Conservation (phyloP, 208 protist genomes). For the Crithidia expoeki region DNA sequence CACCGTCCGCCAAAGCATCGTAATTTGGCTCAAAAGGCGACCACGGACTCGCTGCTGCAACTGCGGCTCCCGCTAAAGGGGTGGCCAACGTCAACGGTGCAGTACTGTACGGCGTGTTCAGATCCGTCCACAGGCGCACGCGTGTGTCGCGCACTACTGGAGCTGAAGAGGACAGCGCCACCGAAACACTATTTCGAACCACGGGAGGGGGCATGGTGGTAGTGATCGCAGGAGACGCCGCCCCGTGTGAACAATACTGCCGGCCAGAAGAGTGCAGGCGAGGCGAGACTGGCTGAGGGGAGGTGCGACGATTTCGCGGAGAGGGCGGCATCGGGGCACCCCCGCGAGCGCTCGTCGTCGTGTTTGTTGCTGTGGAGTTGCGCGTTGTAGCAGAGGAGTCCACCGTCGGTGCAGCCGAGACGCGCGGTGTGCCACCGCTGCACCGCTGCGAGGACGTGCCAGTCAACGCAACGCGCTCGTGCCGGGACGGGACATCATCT, state of each 20-base stretch:
- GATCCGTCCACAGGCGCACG: slow-evolving; percentile 1
- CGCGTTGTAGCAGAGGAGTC: slow-evolving; percentile 4
- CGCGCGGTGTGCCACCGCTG: slow-evolving; percentile 33
- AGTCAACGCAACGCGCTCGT: slow-evolving; percentile 2
- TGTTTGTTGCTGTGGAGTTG: slow-evolving; percentile 21
- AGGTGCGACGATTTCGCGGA: slow-evolving; percentile 6
- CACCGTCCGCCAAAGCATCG: slow-evolving; percentile 22
- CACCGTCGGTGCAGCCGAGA: slow-evolving; percentile 8
- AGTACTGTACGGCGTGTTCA: neutral
- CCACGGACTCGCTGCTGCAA: slow-evolving; percentile 4
- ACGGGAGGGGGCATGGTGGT: neutral
- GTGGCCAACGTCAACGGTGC: neutral
- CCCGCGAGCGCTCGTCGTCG: slow-evolving; percentile 2
- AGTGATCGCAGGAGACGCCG: neutral
- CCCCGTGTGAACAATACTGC: neutral
- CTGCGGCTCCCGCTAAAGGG: neutral
- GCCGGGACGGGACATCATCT: neutral
- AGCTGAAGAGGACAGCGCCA: neutral
- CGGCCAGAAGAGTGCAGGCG: neutral
- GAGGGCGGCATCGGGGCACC: slow-evolving; percentile 16
- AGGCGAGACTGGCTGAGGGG: slow-evolving; percentile 1
- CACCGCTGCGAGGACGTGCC: slow-evolving; percentile 14
- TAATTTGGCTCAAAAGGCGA: slow-evolving; percentile 14
- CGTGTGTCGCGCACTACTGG: slow-evolving; percentile 12
- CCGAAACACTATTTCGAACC: neutral